These are phyloP conservation scores for Colletotrichum incanum DNA, from an alignment of 2,329 filamentous ascomycete genomes.

Conservation along the genomic window DNA sequence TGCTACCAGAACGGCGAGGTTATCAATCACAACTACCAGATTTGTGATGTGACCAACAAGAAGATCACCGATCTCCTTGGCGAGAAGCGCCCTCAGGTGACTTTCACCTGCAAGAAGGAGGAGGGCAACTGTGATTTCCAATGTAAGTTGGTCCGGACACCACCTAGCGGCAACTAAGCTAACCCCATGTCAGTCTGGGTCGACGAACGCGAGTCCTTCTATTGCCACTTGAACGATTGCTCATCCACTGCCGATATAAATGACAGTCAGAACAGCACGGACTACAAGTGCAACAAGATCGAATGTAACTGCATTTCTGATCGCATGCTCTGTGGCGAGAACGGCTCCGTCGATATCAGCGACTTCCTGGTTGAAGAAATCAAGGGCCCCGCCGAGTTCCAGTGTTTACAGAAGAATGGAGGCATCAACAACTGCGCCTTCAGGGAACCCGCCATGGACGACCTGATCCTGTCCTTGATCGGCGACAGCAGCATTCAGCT, in stretches of 20 bases:
- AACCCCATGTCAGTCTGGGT: constrained; percentile 83
- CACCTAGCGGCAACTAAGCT: neutral
- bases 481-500: constrained; percentile 92
- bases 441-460: constrained; percentile 92
- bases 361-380: constrained; percentile 90
- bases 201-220: constrained; percentile 94
- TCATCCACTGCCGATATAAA: constrained; percentile 79
- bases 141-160: constrained; percentile 69
- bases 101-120: constrained; percentile 89
- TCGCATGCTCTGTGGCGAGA: constrained; percentile 93
- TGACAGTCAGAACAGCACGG: constrained; percentile 82
- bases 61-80: constrained; percentile 92
- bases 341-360: constrained; percentile 90
- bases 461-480: constrained; percentile 89
- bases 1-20: constrained; percentile 94
- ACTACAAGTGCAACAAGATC: constrained; percentile 88
- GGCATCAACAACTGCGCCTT: constrained; percentile 81
- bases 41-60: constrained; percentile 96
- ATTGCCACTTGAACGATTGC: constrained; percentile 90
- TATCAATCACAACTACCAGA: constrained; percentile 95
- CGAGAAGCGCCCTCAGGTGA: constrained; percentile 90
- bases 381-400: constrained; percentile 89
- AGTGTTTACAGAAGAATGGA: constrained; percentile 78
- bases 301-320: constrained; percentile 90
- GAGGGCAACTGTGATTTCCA: constrained; percentile 91